Conservation (phyloP, 164 flowering plant genomes). For the Euptelea pleiosperma region DNA sequence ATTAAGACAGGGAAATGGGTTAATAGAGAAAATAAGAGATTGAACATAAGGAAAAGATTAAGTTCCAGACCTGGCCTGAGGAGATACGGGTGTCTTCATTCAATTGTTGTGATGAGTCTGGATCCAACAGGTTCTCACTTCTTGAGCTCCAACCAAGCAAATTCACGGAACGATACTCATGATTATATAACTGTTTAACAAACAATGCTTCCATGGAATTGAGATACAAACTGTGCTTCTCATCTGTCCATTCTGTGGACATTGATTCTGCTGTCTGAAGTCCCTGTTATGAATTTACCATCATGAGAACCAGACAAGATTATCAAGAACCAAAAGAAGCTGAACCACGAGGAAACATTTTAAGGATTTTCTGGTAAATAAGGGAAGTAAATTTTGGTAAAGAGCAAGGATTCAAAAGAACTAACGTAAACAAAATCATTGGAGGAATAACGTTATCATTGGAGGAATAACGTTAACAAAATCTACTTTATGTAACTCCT, state of each 20-base stretch:
- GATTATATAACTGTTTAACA: constrained; percentile 45
- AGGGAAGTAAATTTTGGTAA: neutral
- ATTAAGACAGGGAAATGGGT: neutral
- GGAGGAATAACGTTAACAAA: too few relatives aligned
- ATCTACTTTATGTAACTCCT: too few relatives aligned
- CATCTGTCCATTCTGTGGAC: constrained; percentile 74
- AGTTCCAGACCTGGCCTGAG: constrained; percentile 53
- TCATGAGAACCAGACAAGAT: constrained; percentile 2
- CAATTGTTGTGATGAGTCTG: constrained; percentile 19
- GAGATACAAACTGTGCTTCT: constrained; percentile 81
- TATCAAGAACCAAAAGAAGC: neutral
- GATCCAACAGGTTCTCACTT: constrained; percentile 17
- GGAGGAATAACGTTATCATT: neutral
- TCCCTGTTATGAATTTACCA: constrained; percentile 24
- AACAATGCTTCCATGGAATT: constrained; percentile 83
- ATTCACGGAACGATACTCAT: constrained; percentile 33
- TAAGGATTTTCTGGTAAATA: neutral
- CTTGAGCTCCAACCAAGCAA: constrained; percentile 23
- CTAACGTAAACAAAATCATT: neutral
- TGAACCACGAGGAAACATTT: neutral
- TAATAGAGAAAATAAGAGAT: neutral
- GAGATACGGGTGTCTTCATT: constrained; percentile 12
- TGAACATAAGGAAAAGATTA: constrained; percentile 4
- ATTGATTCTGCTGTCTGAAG: constrained; percentile 23
- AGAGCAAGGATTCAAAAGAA: neutral